Base-by-base conservation (phyloP, 1,139 yeast genomes). In the Protomyces pachydermus region DNA sequence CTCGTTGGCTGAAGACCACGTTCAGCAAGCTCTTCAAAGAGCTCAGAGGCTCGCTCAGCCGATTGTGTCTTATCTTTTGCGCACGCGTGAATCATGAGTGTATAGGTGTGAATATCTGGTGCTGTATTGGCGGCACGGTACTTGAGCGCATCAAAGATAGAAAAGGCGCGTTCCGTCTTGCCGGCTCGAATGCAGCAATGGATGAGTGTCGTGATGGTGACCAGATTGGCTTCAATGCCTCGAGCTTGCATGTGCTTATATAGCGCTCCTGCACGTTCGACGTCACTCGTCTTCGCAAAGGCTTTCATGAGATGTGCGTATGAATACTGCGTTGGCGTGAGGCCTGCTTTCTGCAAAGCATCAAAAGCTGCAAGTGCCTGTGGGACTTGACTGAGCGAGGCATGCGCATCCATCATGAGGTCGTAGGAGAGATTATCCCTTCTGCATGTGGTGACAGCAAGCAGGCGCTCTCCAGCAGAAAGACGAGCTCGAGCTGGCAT, bases 261-360 rank as follows among this genome's bases (percentile, higher is more conserved):
- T 35, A 65, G 35, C 32, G 53, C 56, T 23, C 62, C 48, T 10
- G 56, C 65, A 25, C 42, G 39, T 14, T 46, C 35, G 34, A 55
- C 25, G 25, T 54, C 60, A 6, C 37, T 50, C 20, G 51, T 39
- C 39, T 39, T 37, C 8, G 62, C 51, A 56, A 54, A 65, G 9
- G 61, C 64, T 28, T 62, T 65, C 61, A 65, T 54, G 10, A 65
- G 52, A 56, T 65, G 66, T 6, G 65, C 66, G 50, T 65, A 65
- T 3, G 66, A 55, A 39, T 58, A 62, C 20, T 54, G 45, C 20
- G 66, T 42, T 6, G 66, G 66, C 12, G 37, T 23, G n/a, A 62
- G 25, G 14, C 61, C 61, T 12, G 55, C 60, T 23, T 55, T 25
- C 20, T 55, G 45, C 34, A 52, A 28, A 9, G 18, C 42, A 14